These are phyloP conservation scores for Pseudogymnoascus sp. DNA, from an alignment of 2,329 filamentous ascomycete species.

Conservation along the genomic window DNA sequence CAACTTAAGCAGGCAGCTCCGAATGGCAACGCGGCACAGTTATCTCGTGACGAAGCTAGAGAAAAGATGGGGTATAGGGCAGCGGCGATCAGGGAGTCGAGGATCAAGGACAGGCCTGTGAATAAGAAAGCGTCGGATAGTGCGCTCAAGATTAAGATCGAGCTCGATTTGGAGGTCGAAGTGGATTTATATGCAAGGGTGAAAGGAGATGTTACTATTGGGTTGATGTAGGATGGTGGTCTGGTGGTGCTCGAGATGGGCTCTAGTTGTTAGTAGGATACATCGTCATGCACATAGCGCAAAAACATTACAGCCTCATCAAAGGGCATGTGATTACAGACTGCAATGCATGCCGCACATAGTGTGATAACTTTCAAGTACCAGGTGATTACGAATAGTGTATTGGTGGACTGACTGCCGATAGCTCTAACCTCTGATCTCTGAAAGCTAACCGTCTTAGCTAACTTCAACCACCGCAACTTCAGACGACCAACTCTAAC, in stretches of 20 bases:
- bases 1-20: neutral
- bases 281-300: too few relatives aligned
- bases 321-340: neutral
- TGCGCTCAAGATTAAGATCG: slow-evolving; percentile 18
- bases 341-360: too few relatives aligned
- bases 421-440: neutral
- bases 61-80: neutral
- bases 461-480: neutral
- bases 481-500: neutral
- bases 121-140: slow-evolving; percentile 9
- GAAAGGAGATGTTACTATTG: slow-evolving; percentile 27
- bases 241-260: neutral
- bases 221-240: slow-evolving; percentile 22
- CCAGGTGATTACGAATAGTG: neutral
- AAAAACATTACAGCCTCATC: too few relatives aligned
- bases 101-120: slow-evolving; percentile 17
- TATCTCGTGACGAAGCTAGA: neutral
- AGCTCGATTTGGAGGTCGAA: slow-evolving; percentile 18
- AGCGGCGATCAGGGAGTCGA: slow-evolving; percentile 15
- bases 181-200: slow-evolving; percentile 24
- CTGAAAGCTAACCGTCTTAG: neutral
- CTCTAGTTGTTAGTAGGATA: neutral
- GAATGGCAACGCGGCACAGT: neutral
- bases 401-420: neutral
- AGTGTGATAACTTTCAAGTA: neutral